Conservation (phyloP, 1,284 basidiomycete genomes). For the Stygiomarasmius scandens region DNA sequence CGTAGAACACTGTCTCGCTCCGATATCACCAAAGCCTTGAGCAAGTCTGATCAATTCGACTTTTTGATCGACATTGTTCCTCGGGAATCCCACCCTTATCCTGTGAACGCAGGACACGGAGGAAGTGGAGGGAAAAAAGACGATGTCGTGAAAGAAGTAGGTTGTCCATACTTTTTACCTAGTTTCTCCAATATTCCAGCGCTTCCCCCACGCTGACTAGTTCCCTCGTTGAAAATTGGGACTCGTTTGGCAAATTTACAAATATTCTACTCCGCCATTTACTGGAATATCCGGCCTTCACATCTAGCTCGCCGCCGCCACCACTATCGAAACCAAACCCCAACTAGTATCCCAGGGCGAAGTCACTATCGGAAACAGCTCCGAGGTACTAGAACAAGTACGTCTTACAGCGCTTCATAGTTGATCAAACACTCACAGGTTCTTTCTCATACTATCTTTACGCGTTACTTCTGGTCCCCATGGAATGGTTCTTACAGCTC, state of each 20-base stretch:
- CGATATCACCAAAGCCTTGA: conserved; percentile 89
- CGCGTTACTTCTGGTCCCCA: too few species aligned
- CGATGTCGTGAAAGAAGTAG: neutral
- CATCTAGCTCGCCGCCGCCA: neutral
- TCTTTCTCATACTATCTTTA: too few species aligned
- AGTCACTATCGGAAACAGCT: neutral
- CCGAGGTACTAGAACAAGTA: neutral
- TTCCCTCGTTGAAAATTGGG: too few species aligned
- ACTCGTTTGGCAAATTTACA: too few species aligned
- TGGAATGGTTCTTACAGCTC: neutral
- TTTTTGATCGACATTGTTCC: conserved; percentile 93
- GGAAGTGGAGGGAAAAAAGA: neutral
- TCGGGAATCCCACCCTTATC: conserved; percentile 48
- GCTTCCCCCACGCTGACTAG: too few species aligned
- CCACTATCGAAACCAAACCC: neutral
- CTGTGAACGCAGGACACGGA: neutral
- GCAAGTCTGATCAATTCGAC: conserved; percentile 91
- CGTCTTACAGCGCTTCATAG: too few species aligned
- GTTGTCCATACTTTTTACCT: neutral
- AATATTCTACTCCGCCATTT: too few species aligned
- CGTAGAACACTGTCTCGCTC: conserved; percentile 87
- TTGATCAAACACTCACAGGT: too few species aligned
- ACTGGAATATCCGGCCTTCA: too few species aligned
- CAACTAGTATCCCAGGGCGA: neutral
- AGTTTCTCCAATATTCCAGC: neutral